phyloP scores from a whole-genome alignment of 805 yeast species.

The Suhomyces tanzawaensis region DNA sequence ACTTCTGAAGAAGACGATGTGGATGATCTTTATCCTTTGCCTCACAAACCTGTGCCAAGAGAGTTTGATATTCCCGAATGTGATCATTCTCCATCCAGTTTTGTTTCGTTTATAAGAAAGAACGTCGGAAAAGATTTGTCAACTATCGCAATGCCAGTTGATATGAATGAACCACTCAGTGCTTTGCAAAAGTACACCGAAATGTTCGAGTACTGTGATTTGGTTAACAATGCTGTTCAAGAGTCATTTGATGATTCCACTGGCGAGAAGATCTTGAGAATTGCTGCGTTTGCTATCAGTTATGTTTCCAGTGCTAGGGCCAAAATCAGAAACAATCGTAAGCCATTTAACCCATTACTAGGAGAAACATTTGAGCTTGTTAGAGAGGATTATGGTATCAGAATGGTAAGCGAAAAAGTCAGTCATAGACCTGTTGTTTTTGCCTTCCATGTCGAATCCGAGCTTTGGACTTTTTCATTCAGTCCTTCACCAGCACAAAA shows the following conservation, averaged over 20 bases:
- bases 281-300: slow-evolving; percentile 83
- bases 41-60: slow-evolving; percentile 47
- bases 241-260: slow-evolving; percentile 42
- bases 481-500: slow-evolving; percentile 77
- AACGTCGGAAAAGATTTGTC: slow-evolving; percentile 90
- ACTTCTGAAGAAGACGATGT: slow-evolving; percentile 24
- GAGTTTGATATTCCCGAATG: slow-evolving; percentile 59
- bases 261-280: slow-evolving; percentile 59
- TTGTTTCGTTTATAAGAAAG: slow-evolving; percentile 75
- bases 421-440: slow-evolving; percentile 82
- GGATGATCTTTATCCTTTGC: slow-evolving; percentile 61
- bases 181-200: slow-evolving; percentile 80
- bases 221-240: slow-evolving; percentile 62
- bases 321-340: slow-evolving; percentile 73
- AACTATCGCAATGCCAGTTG: slow-evolving; percentile 88
- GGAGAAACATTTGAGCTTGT: slow-evolving; percentile 94
- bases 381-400: slow-evolving; percentile 73
- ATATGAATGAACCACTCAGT: slow-evolving; percentile 87
- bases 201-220: slow-evolving; percentile 66
- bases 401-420: slow-evolving; percentile 83
- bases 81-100: slow-evolving; percentile 72
- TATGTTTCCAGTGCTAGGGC: slow-evolving; percentile 67
- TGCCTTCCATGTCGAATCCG: slow-evolving; percentile 75
- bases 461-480: slow-evolving; percentile 65
- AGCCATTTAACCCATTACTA: slow-evolving; percentile 91